Base-by-base conservation (phyloP, 225 moss, liverwort and hornwort species). In the Sphagnum contortum region DNA sequence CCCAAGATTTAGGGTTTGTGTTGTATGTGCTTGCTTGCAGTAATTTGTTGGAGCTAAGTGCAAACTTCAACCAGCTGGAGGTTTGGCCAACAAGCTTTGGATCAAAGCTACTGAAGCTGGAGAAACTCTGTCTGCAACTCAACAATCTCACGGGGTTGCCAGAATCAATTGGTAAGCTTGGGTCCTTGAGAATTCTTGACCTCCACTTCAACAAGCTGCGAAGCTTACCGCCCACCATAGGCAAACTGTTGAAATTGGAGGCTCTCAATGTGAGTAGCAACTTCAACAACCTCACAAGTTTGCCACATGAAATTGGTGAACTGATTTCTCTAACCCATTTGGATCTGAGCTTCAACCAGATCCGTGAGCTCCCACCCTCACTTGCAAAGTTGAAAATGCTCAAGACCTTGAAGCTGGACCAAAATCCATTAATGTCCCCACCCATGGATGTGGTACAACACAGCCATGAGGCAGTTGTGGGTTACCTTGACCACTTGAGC, bases 261-360 rank as follows among this genome's bases (percentile, higher is more conserved):
- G 77, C 66, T 50, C 71, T 98, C 58, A 83, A 98, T 66, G 75
- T 93, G 63, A 93, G 92, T 72, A 79, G 93, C 55, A 98, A 98
- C 77, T 98, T 98, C 71, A 98, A 81, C 66, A 83, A 92, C 53
- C 73, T 98, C 63, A 66, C 75, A 55, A 61, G 65, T n/a, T 54
- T 98, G 12, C 93, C 96, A 0, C 85, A 83, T 49, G 83, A 89
- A 8, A 69, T 98, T 6, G 93, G 96, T 45, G 83, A 86, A 54
- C 77, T 98, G 0, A 47, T 64, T 48, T 85, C 76, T 46, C 77
- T 93, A 44, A 66, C 63, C 3, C 69, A 80, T 53, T 80, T 83
- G 47, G 76, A 98, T 66, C 59, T 98, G 68, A 98, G 96, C 71
- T 98, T 86, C 88, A 98, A 98, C 65, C 96, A 98, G 59, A 87